Evolutionary conservation across 371 early-diverging fungal species (phyloP).

Genomic region (Rhizopus arrhizus): DNA sequence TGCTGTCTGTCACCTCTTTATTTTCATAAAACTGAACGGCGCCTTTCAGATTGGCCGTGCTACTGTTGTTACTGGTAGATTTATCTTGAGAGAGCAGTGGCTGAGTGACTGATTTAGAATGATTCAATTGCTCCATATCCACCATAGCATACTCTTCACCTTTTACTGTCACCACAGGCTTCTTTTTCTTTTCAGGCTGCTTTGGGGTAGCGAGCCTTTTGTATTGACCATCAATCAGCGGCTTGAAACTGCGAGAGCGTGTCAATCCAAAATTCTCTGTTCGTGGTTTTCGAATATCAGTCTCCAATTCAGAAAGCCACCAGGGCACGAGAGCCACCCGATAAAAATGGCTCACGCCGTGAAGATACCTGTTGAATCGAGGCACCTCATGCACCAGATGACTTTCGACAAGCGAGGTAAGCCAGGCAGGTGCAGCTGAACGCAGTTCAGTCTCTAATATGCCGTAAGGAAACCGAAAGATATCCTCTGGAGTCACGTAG

Average conservation of each 20-base stretch:
- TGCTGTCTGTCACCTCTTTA: not conserved
- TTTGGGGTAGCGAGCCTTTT: too few relatives aligned
- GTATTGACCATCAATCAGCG: too few relatives aligned
- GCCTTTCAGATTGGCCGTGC: too few relatives aligned
- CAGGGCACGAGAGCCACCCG: constrained; percentile 88
- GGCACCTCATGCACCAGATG: constrained; percentile 95
- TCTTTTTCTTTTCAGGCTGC: constrained; percentile 14
- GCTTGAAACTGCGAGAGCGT: too few relatives aligned
- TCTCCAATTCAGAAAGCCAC: constrained; percentile 91
- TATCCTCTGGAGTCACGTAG: constrained; percentile 60
- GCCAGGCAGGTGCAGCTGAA: constrained; percentile 88
- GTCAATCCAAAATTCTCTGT: too few relatives aligned
- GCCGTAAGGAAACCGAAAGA: constrained; percentile 90
- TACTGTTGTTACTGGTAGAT: not conserved
- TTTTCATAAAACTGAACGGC: not conserved
- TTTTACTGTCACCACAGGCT: constrained; percentile 40
- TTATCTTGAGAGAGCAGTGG: not conserved
- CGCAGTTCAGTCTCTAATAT: constrained; percentile 96
- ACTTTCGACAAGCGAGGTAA: constrained; percentile 79
- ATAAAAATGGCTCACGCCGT: constrained; percentile 88
- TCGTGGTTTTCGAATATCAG: constrained; percentile 73
- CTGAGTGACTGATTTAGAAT: too few relatives aligned
- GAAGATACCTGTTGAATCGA: constrained; percentile 96
- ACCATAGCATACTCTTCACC: not conserved
- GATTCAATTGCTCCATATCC: too few relatives aligned